These are phyloP conservation scores for Fonsecaea pedrosoi DNA, from an alignment of 2,329 filamentous ascomycete species.

Conservation along the genomic window DNA sequence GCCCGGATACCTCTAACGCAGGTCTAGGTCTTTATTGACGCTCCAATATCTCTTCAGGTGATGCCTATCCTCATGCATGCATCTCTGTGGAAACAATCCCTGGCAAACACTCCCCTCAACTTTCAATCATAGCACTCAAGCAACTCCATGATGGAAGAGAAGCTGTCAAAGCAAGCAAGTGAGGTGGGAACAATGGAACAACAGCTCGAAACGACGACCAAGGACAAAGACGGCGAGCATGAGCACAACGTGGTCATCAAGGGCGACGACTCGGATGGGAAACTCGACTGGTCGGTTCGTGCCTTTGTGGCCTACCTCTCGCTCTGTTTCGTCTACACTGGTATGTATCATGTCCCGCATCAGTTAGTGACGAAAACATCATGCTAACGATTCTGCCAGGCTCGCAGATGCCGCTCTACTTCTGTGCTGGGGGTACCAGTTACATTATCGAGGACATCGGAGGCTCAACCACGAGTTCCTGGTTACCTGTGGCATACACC, in stretches of 20 bases:
- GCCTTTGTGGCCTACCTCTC: conserved; percentile 2
- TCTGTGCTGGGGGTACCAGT: conserved; percentile 16
- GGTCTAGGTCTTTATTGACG: no score
- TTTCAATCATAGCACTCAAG: no score
- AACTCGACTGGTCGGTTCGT: conserved; percentile 4
- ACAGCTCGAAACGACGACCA: no score
- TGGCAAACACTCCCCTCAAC: no score
- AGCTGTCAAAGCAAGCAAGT: no score
- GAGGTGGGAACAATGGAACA: no score
- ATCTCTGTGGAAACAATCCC: no score
- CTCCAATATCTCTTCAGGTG: no score
- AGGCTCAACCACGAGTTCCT: neutral
- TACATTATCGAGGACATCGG: conserved; percentile 20
- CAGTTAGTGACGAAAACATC: neutral
- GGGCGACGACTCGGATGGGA: conserved; percentile 20
- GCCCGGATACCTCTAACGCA: no score
- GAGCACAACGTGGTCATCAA: neutral
- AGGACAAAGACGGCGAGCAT: no score
- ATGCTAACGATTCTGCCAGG: conserved; percentile 6
- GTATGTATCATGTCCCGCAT: conserved; percentile 10
- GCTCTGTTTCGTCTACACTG: conserved; percentile 10
- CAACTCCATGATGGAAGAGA: no score
- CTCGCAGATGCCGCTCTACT: conserved; percentile 26
- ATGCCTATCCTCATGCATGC: no score
- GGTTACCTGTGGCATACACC: conserved; percentile 26